Base-by-base conservation (phyloP, 2,329 filamentous ascomycete species). In the Arthrobotrys entomopaga region DNA sequence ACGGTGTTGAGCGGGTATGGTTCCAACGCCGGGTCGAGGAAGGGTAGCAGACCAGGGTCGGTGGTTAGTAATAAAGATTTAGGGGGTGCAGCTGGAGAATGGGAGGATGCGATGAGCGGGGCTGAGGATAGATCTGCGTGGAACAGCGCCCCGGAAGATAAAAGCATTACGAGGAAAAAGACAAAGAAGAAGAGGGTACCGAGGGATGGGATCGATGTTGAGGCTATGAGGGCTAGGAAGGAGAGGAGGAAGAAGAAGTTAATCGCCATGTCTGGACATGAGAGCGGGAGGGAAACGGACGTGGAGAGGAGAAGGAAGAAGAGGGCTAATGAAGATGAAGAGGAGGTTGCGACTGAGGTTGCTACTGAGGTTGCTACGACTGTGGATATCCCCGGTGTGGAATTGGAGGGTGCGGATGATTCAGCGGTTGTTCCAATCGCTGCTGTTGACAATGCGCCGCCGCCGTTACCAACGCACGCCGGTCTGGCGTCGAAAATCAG, bases 191-290 rank as follows among this genome's bases (percentile, higher is more conserved):
- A 74, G 57, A 40, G 76, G 57, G 49, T 74, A 65, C 20, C 63
- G 72, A 73, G 77, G 76, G 71, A 76, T 74, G 70, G 79, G 65
- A 71, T 74, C 73, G 76, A 77, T 72, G 65, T 75, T 65, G 34
- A 72, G 29, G 57, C 75, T 52, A 53, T 69, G 43, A 29, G 65
- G 46, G 71, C 71, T 20, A 40, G 65, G 13, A 74, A 67, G 19
- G 64, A 75, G 26, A 59, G 48, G 63, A 53, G 71, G 38, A 69
- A 67, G 59, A 69, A 76, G 59, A 67, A 60, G 42, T 16, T 72
- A 6, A 64, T 74, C 16, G 57, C 70, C 5, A 56, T 67, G 13
- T 64, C 74, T 4, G 59, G 69, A 13, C 53, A 63, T 10, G 57
- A 72, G 42, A 71, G 54, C 22, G 61, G 48, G 34, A 66, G 48